Evolutionary conservation across 371 early-diverging fungal genomes (phyloP).

Genomic region (Zopfochytrium polystomum): DNA sequence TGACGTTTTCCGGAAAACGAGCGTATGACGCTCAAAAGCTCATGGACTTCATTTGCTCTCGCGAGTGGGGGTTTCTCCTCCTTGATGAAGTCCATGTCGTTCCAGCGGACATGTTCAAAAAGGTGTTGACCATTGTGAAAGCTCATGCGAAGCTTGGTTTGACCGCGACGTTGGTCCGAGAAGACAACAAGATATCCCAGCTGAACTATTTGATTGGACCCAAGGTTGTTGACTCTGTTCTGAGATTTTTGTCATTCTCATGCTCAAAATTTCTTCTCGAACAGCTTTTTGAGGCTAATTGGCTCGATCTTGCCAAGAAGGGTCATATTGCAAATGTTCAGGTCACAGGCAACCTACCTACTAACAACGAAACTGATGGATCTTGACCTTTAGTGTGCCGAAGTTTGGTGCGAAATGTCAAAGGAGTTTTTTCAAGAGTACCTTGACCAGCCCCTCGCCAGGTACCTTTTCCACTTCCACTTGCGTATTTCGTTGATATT

Average conservation of each 20-base stretch:
- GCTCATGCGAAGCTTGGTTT: slow-evolving; percentile 98
- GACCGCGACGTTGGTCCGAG: slow-evolving; percentile 98
- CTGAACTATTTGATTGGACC: slow-evolving; percentile 99
- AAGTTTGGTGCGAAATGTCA: slow-evolving; percentile 99
- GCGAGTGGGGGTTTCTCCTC: slow-evolving; percentile 98
- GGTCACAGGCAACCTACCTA: slow-evolving; percentile 14
- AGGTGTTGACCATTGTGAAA: slow-evolving; percentile 90
- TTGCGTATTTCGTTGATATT: too few species aligned
- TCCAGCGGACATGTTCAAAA: slow-evolving; percentile 95
- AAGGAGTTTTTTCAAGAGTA: slow-evolving; percentile 97
- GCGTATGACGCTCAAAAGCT: slow-evolving; percentile 95
- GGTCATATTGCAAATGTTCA: slow-evolving; percentile 99
- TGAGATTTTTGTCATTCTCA: too few species aligned
- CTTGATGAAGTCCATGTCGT: slow-evolving; percentile 99
- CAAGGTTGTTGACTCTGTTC: too few species aligned
- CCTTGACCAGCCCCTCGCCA: slow-evolving; percentile 54
- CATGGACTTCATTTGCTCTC: slow-evolving; percentile 89
- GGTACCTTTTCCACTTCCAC: too few species aligned
- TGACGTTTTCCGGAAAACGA: slow-evolving; percentile 92
- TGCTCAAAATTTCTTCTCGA: too few species aligned
- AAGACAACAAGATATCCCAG: slow-evolving; percentile 99
- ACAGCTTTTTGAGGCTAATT: slow-evolving; percentile 99
- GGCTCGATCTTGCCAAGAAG: slow-evolving; percentile 97
- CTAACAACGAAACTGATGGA: slow-evolving; percentile 5
- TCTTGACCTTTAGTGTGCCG: slow-evolving; percentile 74